These are phyloP conservation scores for Kregervanrija delftensis DNA, from an alignment of 805 yeast genomes.

Conservation along the genomic window DNA sequence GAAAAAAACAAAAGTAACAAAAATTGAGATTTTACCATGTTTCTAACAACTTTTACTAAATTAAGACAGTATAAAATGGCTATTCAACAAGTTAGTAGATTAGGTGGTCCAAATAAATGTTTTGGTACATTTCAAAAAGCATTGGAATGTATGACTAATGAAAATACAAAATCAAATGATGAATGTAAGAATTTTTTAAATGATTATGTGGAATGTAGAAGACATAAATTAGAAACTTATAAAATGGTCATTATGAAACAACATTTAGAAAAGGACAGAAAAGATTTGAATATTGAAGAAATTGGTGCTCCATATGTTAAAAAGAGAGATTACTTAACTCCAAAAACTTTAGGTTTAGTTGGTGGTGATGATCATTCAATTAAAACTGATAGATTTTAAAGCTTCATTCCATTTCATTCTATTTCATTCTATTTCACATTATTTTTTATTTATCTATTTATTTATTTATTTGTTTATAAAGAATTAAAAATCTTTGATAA, in stretches of 20 bases:
- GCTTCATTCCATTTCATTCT: not conserved
- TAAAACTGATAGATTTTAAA: constrained; percentile 18
- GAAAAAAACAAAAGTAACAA: no score
- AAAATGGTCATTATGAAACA: constrained; percentile 29
- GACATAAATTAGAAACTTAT: constrained; percentile 30
- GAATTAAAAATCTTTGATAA: not conserved
- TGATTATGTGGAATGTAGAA: constrained; percentile 33
- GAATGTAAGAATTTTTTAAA: constrained; percentile 27
- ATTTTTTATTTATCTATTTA: not conserved
- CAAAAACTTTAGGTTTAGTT: constrained; percentile 31
- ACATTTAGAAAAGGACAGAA: constrained; percentile 24
- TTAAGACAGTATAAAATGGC: constrained; percentile 17
- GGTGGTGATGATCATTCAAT: constrained; percentile 30
- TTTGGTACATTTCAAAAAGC: constrained; percentile 32
- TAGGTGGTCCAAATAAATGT: constrained; percentile 33
- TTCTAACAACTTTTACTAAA: not conserved
- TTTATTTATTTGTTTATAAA: constrained; percentile 1
- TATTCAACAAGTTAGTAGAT: constrained; percentile 27
- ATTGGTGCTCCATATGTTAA: constrained; percentile 34
- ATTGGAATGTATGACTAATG: constrained; percentile 32
- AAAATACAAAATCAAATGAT: constrained; percentile 22
- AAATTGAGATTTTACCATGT: not conserved
- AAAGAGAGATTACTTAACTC: constrained; percentile 31
- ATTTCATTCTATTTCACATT: not conserved
- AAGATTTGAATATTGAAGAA: constrained; percentile 22